Evolutionary conservation across 176 grass and related monocot species (phyloP).

Genomic region (Carex myosuroides): DNA sequence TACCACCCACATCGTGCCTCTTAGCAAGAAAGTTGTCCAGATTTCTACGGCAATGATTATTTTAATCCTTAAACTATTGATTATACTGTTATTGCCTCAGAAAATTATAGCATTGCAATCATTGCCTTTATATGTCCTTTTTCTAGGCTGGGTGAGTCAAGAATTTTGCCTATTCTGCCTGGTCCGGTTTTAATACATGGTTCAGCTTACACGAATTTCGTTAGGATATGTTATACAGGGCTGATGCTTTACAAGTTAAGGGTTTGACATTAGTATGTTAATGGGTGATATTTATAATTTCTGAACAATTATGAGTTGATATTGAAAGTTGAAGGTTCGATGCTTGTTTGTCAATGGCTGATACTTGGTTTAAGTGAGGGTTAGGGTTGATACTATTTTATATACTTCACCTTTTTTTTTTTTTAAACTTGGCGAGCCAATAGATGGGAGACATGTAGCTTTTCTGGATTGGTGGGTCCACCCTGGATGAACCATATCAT

Average conservation of each 20-base stretch:
- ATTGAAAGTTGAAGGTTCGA: not conserved
- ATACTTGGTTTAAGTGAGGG: not conserved
- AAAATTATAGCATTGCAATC: not conserved
- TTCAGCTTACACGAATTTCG: not conserved
- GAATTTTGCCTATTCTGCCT: not conserved
- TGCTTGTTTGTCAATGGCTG: not conserved
- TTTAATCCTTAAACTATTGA: not conserved
- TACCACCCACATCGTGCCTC: not conserved
- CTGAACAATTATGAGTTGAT: not conserved
- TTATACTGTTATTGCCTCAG: not conserved
- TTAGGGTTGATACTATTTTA: not conserved
- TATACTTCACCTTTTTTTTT: not conserved
- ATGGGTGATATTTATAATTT: not conserved
- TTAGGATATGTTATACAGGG: not conserved
- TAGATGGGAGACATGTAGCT: not conserved
- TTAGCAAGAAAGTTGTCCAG: not conserved
- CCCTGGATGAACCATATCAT: not conserved
- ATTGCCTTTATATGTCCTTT: not conserved
- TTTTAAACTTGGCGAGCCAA: not conserved
- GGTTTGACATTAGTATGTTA: not conserved
- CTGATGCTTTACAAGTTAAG: not conserved
- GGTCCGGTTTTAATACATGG: not conserved
- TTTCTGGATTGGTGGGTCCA: not conserved
- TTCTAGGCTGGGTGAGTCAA: not conserved
- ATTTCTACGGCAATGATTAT: not conserved